Evolutionary conservation across 2,329 filamentous ascomycete genomes (phyloP).

Genomic region (Pseudogymnoascus sp.): DNA sequence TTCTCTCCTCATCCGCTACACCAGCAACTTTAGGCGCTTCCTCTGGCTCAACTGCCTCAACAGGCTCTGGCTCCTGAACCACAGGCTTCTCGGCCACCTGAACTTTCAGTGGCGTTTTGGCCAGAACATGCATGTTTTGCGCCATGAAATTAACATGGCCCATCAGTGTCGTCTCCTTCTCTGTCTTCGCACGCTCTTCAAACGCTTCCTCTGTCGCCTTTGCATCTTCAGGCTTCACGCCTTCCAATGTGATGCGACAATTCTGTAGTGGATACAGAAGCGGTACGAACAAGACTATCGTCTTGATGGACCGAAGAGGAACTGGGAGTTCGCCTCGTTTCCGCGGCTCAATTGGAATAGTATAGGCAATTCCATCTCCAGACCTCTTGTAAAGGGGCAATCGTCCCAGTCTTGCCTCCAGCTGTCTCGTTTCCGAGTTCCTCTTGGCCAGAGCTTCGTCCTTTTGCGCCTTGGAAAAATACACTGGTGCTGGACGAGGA

Average conservation of each 20-base stretch:
- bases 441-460: constrained; percentile 53
- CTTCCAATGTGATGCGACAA: constrained; percentile 56
- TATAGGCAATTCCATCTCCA: constrained; percentile 61
- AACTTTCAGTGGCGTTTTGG: constrained; percentile 40
- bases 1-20: constrained; percentile 36
- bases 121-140: constrained; percentile 60
- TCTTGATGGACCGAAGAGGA: constrained; percentile 51
- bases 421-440: constrained; percentile 58
- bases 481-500: constrained; percentile 12
- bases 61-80: constrained; percentile 12
- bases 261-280: constrained; percentile 62
- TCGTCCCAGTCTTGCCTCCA: constrained; percentile 66
- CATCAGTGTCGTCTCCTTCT: constrained; percentile 55
- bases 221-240: constrained; percentile 50
- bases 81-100: constrained; percentile 15
- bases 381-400: constrained; percentile 59
- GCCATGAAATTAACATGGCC: constrained; percentile 67
- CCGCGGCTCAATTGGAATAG: constrained; percentile 59
- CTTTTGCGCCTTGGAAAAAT: constrained; percentile 51
- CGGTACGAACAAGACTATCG: constrained; percentile 61
- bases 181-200: constrained; percentile 44
- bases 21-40: constrained; percentile 18
- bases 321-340: constrained; percentile 51
- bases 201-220: constrained; percentile 59
- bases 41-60: constrained; percentile 11